Evolutionary conservation across 1,284 basidiomycete genomes (phyloP).

Genomic region (Sutorius eximius): DNA sequence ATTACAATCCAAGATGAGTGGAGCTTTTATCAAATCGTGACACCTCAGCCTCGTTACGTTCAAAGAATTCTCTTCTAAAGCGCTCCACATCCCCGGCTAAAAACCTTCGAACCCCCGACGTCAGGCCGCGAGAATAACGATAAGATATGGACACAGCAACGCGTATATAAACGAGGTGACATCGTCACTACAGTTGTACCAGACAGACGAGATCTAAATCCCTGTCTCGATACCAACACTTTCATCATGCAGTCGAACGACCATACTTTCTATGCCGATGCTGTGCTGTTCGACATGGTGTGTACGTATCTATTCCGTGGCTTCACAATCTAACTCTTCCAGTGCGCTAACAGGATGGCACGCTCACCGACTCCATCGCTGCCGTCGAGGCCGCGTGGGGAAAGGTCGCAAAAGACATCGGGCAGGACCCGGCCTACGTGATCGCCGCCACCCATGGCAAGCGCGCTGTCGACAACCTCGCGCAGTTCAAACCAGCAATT

Average conservation of each 20-base stretch:
- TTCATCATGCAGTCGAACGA: slow-evolving; percentile 27
- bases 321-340: slow-evolving; percentile 22
- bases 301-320: slow-evolving; percentile 19
- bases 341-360: slow-evolving; percentile 54
- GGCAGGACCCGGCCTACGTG: slow-evolving; percentile 62
- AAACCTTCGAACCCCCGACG: slow-evolving; percentile 31
- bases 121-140: slow-evolving; percentile 17
- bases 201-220: slow-evolving; percentile 19
- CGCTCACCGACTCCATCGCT: slow-evolving; percentile 72
- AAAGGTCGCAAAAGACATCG: slow-evolving; percentile 69
- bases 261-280: slow-evolving; percentile 51
- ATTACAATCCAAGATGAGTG: slow-evolving; percentile 5
- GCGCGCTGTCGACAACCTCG: slow-evolving; percentile 66
- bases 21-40: slow-evolving; percentile 12
- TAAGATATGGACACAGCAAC: not conserved
- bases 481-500: slow-evolving; percentile 58
- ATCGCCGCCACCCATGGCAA: slow-evolving; percentile 78
- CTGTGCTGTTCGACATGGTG: slow-evolving; percentile 76
- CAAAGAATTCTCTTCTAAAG: not conserved
- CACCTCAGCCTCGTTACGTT: slow-evolving; percentile 9
- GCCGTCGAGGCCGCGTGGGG: slow-evolving; percentile 82
- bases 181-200: not conserved
- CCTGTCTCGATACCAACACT: not conserved
- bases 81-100: slow-evolving; percentile 7
- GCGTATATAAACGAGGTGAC: slow-evolving; percentile 27